Evolutionary conservation across 768 basidiomycete genomes (phyloP), one percentile per base, ranked within the genome.

Genomic region (Serendipita sp.): DNA sequence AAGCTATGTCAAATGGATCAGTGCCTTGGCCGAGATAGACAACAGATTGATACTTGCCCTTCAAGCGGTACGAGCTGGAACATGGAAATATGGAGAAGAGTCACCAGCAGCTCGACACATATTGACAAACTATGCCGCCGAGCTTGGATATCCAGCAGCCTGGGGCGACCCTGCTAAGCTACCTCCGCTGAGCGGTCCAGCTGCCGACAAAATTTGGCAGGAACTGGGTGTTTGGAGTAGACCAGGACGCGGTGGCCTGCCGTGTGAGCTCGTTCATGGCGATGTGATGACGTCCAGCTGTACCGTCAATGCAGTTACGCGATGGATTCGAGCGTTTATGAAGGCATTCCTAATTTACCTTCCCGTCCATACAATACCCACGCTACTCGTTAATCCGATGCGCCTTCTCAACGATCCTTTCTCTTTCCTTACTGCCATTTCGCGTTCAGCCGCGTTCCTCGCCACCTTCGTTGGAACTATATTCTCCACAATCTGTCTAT

Each of bases 1-100:
- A 61, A 81, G 83, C 0, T 88, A 90, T 68, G 81, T 85, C 34
- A 86, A 81, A 72, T 90, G 88, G 88, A 90, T 90, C 65, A 74
- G 74, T 64, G 79, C 82, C 7, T 74, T 90, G 16, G 88, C 88
- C 13, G 79, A 81, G 64, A 71, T 89, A 13, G 88, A 90, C 68
- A 66, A 70, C 17, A 81, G 84, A 30, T 70, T 90, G 4, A 70
- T 86, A 2, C 71, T 73, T 4, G 72, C 78, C 28, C 73, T 89
- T 14, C 81, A 79, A 22, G 74, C 75, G 17, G 68, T 87, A 41
- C 80, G 82, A 51, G 69, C 73, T 5, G 77, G 81, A 16, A 68
- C 72, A 17, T 89, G 84, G 84, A 81, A 81, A 0, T 90, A 90
- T 66, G 67, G 72, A 41, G 72, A 67, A 2, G 76, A 77, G 20